These are phyloP conservation scores for Antrodiella citrinella DNA, from an alignment of 768 basidiomycete genomes.

Conservation along the genomic window DNA sequence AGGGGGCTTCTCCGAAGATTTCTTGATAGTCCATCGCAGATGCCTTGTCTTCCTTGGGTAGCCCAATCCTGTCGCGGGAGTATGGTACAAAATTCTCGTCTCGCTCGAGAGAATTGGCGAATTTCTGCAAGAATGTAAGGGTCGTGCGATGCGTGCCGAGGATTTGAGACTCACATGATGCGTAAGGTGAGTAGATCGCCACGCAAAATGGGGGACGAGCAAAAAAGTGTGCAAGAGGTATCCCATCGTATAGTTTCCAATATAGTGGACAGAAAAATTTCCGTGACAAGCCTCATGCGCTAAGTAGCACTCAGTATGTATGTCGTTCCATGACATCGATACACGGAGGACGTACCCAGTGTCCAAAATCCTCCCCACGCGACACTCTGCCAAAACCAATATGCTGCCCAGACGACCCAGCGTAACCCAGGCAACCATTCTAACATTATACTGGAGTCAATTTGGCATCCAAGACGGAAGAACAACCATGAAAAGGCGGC, in stretches of 20 bases:
- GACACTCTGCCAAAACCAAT: constrained; percentile 44
- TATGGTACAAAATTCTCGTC: constrained; percentile 31
- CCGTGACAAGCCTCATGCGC: constrained; percentile 23
- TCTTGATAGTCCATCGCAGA: constrained; percentile 38
- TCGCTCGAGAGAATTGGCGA: constrained; percentile 14
- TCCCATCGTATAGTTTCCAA: constrained; percentile 20
- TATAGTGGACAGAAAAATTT: constrained; percentile 15
- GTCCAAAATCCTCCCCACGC: constrained; percentile 45
- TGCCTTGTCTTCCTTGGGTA: constrained; percentile 34
- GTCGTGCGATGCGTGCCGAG: constrained; percentile 23
- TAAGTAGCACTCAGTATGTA: neutral
- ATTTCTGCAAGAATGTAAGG: constrained; percentile 11
- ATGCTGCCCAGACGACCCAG: constrained; percentile 32
- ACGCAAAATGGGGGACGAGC: constrained; percentile 23
- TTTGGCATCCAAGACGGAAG: constrained; percentile 34
- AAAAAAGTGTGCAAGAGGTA: constrained; percentile 21
- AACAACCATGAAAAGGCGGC: constrained; percentile 33
- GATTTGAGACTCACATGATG: constrained; percentile 19
- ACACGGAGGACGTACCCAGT: constrained; percentile 27
- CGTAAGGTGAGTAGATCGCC: constrained; percentile 22
- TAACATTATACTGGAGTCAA: constrained; percentile 32
- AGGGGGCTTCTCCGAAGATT: constrained; percentile 45
- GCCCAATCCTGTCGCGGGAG: constrained; percentile 29
- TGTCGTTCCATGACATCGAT: neutral
- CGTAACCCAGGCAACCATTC: constrained; percentile 13